Conservation (phyloP, 306 rosid species). For the Lathyrus sativus region DNA sequence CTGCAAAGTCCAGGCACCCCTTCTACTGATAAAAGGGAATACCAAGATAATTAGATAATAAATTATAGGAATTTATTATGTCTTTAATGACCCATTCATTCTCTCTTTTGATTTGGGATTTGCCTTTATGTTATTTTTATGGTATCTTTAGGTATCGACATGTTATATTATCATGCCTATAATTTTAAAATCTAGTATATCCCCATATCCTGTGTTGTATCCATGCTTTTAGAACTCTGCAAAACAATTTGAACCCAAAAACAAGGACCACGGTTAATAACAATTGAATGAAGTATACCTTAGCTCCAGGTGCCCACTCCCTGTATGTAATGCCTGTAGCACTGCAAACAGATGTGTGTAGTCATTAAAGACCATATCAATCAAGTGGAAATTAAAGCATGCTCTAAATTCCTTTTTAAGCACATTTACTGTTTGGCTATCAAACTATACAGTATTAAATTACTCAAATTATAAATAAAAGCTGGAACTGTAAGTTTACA, state of each 20-base stretch:
- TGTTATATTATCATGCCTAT: neutral
- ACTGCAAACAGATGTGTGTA: constrained; percentile 55
- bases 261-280: constrained; percentile 2
- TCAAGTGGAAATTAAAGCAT: constrained; percentile 14
- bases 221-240: constrained; percentile 23
- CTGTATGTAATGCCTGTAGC: constrained; percentile 85
- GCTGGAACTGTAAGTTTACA: neutral
- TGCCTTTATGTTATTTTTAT: neutral
- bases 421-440: constrained; percentile 15
- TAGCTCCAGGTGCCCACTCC: constrained; percentile 99
- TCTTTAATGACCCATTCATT: neutral
- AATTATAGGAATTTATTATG: neutral
- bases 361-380: constrained; percentile 31
- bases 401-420: constrained; percentile 5
- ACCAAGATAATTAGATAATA: constrained; percentile 17
- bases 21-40: neutral
- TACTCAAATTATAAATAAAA: constrained; percentile 9
- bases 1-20: neutral
- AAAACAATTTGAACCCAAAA: constrained; percentile 17
- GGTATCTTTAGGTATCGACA: neutral
- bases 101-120: neutral
- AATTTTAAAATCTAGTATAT: constrained; percentile 5
- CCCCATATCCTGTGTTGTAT: neutral
- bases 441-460: neutral
- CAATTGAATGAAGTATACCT: constrained; percentile 53